These are phyloP conservation scores for Teunomyces aglyptinius DNA, from an alignment of 805 yeast species.

Conservation along the genomic window DNA sequence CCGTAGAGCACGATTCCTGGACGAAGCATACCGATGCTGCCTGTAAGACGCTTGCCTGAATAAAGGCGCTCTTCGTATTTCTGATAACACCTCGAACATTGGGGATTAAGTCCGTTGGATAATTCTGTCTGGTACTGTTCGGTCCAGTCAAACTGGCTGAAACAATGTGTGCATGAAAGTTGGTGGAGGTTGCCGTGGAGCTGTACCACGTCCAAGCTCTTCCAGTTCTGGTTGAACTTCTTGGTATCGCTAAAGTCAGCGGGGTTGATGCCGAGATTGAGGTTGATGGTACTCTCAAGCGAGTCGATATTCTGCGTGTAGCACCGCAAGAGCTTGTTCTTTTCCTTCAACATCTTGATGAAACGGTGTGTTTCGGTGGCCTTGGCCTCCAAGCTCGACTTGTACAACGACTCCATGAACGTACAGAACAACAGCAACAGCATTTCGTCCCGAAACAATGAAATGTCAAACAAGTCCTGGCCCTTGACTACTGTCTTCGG, in stretches of 20 bases:
- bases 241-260: slow-evolving; percentile 24
- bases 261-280: slow-evolving; percentile 54
- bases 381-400: slow-evolving; percentile 58
- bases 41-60: slow-evolving; percentile 72
- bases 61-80: slow-evolving; percentile 54
- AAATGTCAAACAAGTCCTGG: slow-evolving; percentile 86
- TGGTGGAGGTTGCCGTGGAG: slow-evolving; percentile 85
- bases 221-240: slow-evolving; percentile 49
- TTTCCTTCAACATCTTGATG: slow-evolving; percentile 56
- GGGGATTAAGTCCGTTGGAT: slow-evolving; percentile 67
- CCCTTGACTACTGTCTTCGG: slow-evolving; percentile 72
- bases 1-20: slow-evolving; percentile 93
- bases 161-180: slow-evolving; percentile 75
- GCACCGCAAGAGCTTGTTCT: slow-evolving; percentile 72
- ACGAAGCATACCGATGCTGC: slow-evolving; percentile 70
- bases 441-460: slow-evolving; percentile 66
- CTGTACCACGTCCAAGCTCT: slow-evolving; percentile 73
- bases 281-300: slow-evolving; percentile 64
- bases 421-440: slow-evolving; percentile 76
- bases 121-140: slow-evolving; percentile 46
- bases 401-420: slow-evolving; percentile 80
- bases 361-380: slow-evolving; percentile 87
- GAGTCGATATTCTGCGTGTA: slow-evolving; percentile 96
- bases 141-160: slow-evolving; percentile 59
- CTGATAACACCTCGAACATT: slow-evolving; percentile 67